phyloP scores from a whole-genome alignment of 164 flowering plant genomes.

The Echeveria elegans region DNA sequence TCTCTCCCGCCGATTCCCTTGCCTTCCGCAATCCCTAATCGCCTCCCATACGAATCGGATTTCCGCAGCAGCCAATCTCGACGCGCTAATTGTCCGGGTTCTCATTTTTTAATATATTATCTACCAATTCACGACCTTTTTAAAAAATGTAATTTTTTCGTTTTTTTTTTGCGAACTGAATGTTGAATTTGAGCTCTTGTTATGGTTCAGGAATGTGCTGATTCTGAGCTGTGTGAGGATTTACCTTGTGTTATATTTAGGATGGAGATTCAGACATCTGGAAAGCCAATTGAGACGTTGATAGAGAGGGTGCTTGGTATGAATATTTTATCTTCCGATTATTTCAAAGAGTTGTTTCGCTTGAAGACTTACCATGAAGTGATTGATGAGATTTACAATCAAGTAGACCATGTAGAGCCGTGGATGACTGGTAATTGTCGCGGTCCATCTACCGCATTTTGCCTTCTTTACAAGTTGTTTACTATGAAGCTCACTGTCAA shows the following conservation, averaged over 20 bases:
- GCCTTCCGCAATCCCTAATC: too few species aligned
- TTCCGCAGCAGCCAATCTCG: too few species aligned
- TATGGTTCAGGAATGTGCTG: too few species aligned
- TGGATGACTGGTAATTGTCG: constrained; percentile 99
- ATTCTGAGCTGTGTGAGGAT: too few species aligned
- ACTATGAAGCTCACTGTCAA: constrained; percentile 96
- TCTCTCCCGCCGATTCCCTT: too few species aligned
- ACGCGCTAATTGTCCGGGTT: too few species aligned
- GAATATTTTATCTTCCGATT: constrained; percentile 96
- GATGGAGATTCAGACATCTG: constrained; percentile 76
- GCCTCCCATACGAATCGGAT: too few species aligned
- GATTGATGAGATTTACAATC: constrained; percentile 90
- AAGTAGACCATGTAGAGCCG: constrained; percentile 98
- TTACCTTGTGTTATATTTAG: background rate
- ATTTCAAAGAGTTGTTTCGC: constrained; percentile 84
- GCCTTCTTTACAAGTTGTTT: constrained; percentile 92
- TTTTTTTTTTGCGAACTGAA: too few species aligned
- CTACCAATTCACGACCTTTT: too few species aligned
- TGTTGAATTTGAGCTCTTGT: too few species aligned
- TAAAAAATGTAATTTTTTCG: too few species aligned
- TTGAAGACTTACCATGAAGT: constrained; percentile 96
- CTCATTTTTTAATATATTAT: too few species aligned
- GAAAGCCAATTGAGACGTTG: constrained; percentile 74
- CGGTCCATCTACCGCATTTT: constrained; percentile 92
- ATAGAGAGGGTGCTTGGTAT: constrained; percentile 89